Evolutionary conservation across 2,329 filamentous ascomycete genomes (phyloP), one percentile per base, ranked within the genome.

Genomic region (Thielaviopsis populi): DNA sequence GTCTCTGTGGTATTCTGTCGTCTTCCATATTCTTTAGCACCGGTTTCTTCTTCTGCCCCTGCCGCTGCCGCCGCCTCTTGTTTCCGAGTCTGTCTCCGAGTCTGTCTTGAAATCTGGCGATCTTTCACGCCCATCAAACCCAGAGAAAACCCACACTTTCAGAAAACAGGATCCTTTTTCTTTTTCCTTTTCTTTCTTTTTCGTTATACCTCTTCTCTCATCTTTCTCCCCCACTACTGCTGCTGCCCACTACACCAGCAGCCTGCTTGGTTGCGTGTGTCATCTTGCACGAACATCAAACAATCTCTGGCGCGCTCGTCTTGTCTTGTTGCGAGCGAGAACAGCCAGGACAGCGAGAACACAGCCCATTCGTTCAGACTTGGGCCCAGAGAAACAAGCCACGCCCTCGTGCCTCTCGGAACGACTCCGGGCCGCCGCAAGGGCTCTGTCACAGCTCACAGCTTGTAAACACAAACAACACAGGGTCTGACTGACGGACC

Each of bases 101-200:
- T 56, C n/a, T 37, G 24, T 33, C 27, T 33, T 56, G 27, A 6
- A n/a, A 56, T 17, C 27, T 33, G 50, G 50, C 27, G 50, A 56
- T 33, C 50, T 54, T 54, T 54, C 50, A 54, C 50, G 50, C 30
- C n/a, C 22, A 54, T 54, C 50, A 54, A 54, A 54, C 50, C 22
- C 27, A 17, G 8, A 54, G n/a, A 17, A 24, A 48, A 61, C 22
- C 3, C 42, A 33, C 30, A 33, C 30, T 33, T 3, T 7, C 3
- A 33, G 30, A 33, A 33, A 33, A 33, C 3, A 33, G 7, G 7
- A n/a, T n/a, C n/a, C 7, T 7, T 46, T 46, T 3, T 70, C 68
- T 68, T 66, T 67, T 67, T 68, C 59, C 64, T 66, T 67, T 66
- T 66, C 63, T 63, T 61, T 56, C 66, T 62, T 58, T 64, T 7